phyloP scores from a whole-genome alignment of 1,284 basidiomycete genomes.

The Cryptococcus sp. region DNA sequence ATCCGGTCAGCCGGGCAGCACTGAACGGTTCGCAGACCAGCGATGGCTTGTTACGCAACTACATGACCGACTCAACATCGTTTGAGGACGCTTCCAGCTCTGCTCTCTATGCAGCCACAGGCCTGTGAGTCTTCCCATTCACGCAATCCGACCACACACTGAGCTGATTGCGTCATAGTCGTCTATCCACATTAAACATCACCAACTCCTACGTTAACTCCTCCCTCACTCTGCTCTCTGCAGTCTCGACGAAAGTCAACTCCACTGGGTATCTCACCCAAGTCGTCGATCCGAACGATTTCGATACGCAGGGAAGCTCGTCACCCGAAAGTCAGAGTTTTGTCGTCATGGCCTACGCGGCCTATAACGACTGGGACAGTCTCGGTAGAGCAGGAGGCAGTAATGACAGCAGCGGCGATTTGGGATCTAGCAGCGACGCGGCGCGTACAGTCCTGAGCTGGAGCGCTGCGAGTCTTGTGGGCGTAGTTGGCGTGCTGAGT shows the following conservation, averaged over 20 bases:
- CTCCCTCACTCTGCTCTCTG: constrained; percentile 38
- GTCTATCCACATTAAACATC: constrained; percentile 50
- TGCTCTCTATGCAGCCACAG: constrained; percentile 72
- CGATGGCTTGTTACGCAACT: constrained; percentile 71
- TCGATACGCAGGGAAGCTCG: constrained; percentile 56
- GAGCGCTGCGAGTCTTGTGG: no score
- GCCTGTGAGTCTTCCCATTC: constrained; percentile 62
- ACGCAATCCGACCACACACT: not conserved
- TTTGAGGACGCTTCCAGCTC: constrained; percentile 77
- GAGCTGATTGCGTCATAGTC: constrained; percentile 18
- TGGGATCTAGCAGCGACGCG: no score
- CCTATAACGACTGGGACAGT: constrained; percentile 68
- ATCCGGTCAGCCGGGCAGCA: not conserved
- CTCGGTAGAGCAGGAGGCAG: constrained; percentile 50
- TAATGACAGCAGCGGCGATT: no score
- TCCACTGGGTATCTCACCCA: constrained; percentile 64
- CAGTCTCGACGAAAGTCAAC: constrained; percentile 43
- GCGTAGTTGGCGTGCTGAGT: no score
- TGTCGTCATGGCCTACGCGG: constrained; percentile 67
- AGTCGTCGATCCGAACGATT: constrained; percentile 69
- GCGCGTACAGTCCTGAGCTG: no score
- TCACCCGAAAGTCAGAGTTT: constrained; percentile 72
- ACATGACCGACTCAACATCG: constrained; percentile 62
- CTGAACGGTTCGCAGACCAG: constrained; percentile 53
- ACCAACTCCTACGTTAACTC: constrained; percentile 44